Percentiles rank a stretch among this genome's conserved stretches.
Conservation (phyloP, 2,329 filamentous ascomycete genomes). For the Pyricularia sp. region DNA sequence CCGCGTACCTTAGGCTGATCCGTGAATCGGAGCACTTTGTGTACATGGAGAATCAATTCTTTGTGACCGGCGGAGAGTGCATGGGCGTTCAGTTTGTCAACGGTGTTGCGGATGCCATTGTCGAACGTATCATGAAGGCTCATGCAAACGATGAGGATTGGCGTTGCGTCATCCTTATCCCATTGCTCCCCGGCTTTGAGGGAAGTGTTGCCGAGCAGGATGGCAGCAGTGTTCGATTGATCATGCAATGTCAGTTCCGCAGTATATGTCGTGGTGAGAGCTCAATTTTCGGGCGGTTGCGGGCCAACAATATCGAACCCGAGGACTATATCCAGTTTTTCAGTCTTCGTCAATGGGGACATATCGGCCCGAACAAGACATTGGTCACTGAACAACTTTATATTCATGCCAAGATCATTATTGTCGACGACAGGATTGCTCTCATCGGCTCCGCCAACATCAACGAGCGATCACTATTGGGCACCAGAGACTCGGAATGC, state of each 20-base stretch:
- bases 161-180: constrained; percentile 84
- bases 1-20: constrained; percentile 89
- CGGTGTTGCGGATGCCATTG: constrained; percentile 86
- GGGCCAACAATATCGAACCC: constrained; percentile 73
- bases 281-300: constrained; percentile 83
- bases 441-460: constrained; percentile 98
- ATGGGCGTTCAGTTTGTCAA: constrained; percentile 85
- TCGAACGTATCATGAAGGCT: constrained; percentile 82
- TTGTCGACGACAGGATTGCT: constrained; percentile 87
- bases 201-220: constrained; percentile 92
- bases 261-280: constrained; percentile 90
- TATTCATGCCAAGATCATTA: constrained; percentile 94
- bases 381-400: constrained; percentile 94
- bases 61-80: constrained; percentile 85
- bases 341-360: constrained; percentile 84
- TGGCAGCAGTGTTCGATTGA: constrained; percentile 86
- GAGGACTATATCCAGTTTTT: constrained; percentile 96
- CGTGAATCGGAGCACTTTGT: constrained; percentile 93
- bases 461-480: constrained; percentile 94
- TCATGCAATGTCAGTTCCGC: constrained; percentile 94
- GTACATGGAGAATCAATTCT: constrained; percentile 99
- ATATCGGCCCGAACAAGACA: constrained; percentile 71
- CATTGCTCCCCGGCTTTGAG: constrained; percentile 96
- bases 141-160: constrained; percentile 78
- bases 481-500: constrained; percentile 83